phyloP scores from a whole-genome alignment of 306 rosid genomes.

The Trifolium subterraneum region DNA sequence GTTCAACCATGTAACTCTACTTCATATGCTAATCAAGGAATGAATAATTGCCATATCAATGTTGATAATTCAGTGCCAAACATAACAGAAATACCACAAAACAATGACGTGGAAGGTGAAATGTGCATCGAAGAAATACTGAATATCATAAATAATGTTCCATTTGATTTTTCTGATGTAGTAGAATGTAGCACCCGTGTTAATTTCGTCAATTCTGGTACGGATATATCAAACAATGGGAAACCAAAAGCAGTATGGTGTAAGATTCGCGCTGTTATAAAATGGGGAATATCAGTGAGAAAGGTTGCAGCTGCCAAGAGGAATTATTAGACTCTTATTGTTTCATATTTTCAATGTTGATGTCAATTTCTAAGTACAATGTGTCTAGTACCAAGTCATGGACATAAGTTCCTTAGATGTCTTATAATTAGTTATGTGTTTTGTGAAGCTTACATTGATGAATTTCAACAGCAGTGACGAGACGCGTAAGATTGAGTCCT shows the following conservation, averaged over 20 bases:
- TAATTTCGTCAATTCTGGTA: neutral
- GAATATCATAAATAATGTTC: too few relatives aligned
- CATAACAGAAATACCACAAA: too few relatives aligned
- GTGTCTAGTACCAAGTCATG: too few relatives aligned
- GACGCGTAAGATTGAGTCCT: constrained; percentile 24
- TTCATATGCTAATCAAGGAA: constrained; percentile 41
- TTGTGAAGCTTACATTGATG: neutral
- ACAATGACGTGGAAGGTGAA: too few relatives aligned
- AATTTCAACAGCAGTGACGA: constrained; percentile 34
- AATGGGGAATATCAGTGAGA: constrained; percentile 49
- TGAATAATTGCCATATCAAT: constrained; percentile 32
- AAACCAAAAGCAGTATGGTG: constrained; percentile 61
- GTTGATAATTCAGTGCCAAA: constrained; percentile 19
- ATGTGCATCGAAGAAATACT: too few relatives aligned
- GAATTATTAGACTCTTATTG: constrained; percentile 28
- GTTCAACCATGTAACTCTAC: constrained; percentile 33
- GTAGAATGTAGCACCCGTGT: constrained; percentile 35
- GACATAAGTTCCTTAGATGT: neutral
- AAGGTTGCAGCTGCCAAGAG: constrained; percentile 49
- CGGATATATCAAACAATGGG: constrained; percentile 37
- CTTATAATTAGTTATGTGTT: neutral
- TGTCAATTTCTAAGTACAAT: too few relatives aligned
- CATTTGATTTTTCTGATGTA: neutral
- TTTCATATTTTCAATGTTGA: neutral
- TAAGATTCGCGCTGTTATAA: constrained; percentile 51